Percentiles rank a stretch among this genome's conserved stretches.
These are phyloP conservation scores for Tylopilus sp. DNA, from an alignment of 768 basidiomycete genomes.

Conservation along the genomic window DNA sequence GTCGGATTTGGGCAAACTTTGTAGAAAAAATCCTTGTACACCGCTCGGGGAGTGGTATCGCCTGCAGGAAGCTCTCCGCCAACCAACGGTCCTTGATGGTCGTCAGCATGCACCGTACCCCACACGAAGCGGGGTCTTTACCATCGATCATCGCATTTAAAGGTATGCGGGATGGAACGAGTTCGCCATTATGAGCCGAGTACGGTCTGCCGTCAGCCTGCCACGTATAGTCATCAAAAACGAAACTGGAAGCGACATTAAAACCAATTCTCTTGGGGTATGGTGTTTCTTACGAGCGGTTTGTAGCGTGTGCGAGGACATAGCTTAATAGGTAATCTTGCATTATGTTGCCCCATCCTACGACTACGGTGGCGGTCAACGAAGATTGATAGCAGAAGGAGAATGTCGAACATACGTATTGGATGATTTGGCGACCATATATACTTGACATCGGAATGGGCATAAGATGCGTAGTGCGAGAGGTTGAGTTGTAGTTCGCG, in stretches of 20 bases:
- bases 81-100: constrained; percentile 33
- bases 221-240: constrained; percentile 44
- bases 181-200: constrained; percentile 31
- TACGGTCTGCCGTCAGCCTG: constrained; percentile 31
- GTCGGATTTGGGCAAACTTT: constrained; percentile 36
- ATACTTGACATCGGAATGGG: constrained; percentile 35
- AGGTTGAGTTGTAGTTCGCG: constrained; percentile 35
- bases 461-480: constrained; percentile 37
- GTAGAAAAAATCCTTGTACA: constrained; percentile 35
- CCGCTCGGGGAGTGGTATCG: constrained; percentile 30
- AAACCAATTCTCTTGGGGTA: neutral
- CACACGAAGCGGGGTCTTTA: constrained; percentile 5
- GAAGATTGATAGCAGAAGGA: neutral
- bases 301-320: constrained; percentile 31
- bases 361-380: constrained; percentile 18
- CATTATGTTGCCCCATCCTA: constrained; percentile 39
- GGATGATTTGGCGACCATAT: constrained; percentile 48
- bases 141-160: constrained; percentile 35
- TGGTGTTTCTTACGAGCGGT: constrained; percentile 31
- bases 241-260: constrained; percentile 28
- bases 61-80: constrained; percentile 34
- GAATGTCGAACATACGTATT: neutral
- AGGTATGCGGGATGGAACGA: constrained; percentile 38
- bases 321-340: constrained; percentile 35
- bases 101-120: neutral